Conservation (phyloP, 2,329 filamentous ascomycete species). For the Fusarium multiceps region DNA sequence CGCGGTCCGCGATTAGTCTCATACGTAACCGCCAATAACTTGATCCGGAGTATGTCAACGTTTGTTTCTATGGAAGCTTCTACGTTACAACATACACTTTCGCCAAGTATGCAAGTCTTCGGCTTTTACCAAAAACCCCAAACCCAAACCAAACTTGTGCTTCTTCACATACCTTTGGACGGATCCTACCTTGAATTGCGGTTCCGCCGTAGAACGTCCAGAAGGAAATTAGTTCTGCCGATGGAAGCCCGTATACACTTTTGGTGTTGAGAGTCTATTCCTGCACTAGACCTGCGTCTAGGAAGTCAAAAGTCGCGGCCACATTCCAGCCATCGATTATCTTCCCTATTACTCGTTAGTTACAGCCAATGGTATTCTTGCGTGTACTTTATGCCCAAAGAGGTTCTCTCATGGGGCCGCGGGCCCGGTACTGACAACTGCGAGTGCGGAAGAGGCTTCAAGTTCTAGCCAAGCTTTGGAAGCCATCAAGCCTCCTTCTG, state of each 20-base stretch:
- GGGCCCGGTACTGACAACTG: neutral
- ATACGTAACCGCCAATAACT: neutral
- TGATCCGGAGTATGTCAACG: neutral
- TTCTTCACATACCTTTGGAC: constrained; percentile 8
- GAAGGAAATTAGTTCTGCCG: constrained; percentile 15
- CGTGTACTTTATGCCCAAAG: neutral
- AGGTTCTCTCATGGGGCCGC: neutral
- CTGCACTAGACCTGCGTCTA: neutral
- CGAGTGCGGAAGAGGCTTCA: constrained; percentile 9
- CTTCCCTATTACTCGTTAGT: neutral
- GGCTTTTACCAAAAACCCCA: constrained; percentile 2
- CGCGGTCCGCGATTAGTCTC: neutral
- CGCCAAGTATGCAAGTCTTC: neutral
- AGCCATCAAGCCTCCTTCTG: neutral
- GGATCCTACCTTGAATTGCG: constrained; percentile 2
- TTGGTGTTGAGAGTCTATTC: neutral
- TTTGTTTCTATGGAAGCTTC: constrained; percentile 19
- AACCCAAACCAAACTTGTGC: neutral
- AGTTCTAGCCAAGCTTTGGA: constrained; percentile 16
- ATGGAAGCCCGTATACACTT: neutral
- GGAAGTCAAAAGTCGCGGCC: constrained; percentile 13
- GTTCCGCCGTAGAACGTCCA: constrained; percentile 21
- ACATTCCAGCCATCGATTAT: constrained; percentile 24
- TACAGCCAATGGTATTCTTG: neutral
- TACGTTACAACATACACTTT: neutral